These are phyloP conservation scores for Talaromyces albobiverticillius DNA, from an alignment of 2,329 filamentous ascomycete species.

Conservation along the genomic window DNA sequence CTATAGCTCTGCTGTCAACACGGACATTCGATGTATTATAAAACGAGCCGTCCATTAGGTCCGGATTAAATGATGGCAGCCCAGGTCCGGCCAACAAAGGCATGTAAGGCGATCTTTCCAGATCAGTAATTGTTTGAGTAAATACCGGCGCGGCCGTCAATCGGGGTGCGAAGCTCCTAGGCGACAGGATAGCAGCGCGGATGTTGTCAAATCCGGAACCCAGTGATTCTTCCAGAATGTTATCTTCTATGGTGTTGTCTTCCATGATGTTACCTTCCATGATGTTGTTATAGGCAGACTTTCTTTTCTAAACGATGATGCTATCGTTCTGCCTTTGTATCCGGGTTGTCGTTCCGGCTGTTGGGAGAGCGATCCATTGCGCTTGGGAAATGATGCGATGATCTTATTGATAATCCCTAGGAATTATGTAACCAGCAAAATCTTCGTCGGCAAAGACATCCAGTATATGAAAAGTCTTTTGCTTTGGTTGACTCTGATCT, in stretches of 20 bases:
- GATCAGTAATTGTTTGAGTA: neutral
- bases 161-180: slow-evolving; percentile 2
- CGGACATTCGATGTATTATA: neutral
- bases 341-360: neutral
- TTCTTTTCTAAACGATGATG: neutral
- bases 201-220: slow-evolving; percentile 16
- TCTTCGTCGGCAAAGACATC: neutral
- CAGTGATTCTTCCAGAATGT: slow-evolving; percentile 16
- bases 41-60: no score
- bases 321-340: slow-evolving; percentile 2
- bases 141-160: slow-evolving; percentile 4
- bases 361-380: neutral
- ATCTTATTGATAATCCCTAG: neutral
- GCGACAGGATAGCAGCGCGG: slow-evolving; percentile 11
- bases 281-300: neutral
- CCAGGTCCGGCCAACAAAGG: no score
- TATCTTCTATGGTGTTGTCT: no score
- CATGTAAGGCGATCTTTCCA: neutral
- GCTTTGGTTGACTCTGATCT: no score
- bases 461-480: no score
- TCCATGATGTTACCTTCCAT: no score
- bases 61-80: no score
- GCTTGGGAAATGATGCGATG: neutral
- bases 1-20: neutral
- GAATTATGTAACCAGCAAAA: neutral